phyloP scores from a whole-genome alignment of 2,329 filamentous ascomycete genomes.

The Pseudofabraea citricarpa region DNA sequence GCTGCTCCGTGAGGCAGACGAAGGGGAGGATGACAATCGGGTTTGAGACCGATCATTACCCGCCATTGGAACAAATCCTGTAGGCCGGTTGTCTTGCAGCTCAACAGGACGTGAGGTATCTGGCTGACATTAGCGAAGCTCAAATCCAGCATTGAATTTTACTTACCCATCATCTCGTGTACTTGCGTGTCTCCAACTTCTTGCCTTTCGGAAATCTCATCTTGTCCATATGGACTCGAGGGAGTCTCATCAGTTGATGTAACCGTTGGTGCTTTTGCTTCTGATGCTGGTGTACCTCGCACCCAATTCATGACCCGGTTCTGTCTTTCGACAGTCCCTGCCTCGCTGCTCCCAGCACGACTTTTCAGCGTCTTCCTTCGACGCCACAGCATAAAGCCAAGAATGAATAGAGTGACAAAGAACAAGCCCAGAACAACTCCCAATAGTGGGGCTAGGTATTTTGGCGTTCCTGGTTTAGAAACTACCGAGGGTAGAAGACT shows the following conservation, averaged over 20 bases:
- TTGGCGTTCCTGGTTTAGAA: conserved; percentile 34
- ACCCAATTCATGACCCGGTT: conserved; percentile 23
- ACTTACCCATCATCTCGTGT: conserved; percentile 29
- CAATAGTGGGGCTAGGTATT: conserved; percentile 56
- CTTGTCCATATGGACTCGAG: conserved; percentile 13
- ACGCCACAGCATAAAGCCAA: conserved; percentile 49
- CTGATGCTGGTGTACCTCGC: conserved; percentile 10
- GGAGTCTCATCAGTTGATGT: conserved; percentile 23
- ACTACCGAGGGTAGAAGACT: background rate
- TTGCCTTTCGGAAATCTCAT: conserved; percentile 6
- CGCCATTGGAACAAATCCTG: too few species aligned
- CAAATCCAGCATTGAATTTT: too few species aligned
- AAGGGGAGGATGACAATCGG: too few species aligned
- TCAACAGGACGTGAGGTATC: too few species aligned
- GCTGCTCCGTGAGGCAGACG: too few species aligned
- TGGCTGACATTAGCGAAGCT: too few species aligned
- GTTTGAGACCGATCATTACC: too few species aligned
- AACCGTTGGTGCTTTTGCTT: conserved; percentile 23
- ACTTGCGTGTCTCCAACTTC: conserved; percentile 24
- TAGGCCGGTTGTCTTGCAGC: too few species aligned
- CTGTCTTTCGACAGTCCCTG: conserved; percentile 19
- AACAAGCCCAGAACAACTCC: conserved; percentile 57
- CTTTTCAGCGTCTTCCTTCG: conserved; percentile 29
- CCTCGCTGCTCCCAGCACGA: conserved; percentile 15
- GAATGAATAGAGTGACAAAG: conserved; percentile 44